These are phyloP conservation scores for Paramyrothecium sp. DNA, from an alignment of 2,329 filamentous ascomycete genomes.

Conservation along the genomic window DNA sequence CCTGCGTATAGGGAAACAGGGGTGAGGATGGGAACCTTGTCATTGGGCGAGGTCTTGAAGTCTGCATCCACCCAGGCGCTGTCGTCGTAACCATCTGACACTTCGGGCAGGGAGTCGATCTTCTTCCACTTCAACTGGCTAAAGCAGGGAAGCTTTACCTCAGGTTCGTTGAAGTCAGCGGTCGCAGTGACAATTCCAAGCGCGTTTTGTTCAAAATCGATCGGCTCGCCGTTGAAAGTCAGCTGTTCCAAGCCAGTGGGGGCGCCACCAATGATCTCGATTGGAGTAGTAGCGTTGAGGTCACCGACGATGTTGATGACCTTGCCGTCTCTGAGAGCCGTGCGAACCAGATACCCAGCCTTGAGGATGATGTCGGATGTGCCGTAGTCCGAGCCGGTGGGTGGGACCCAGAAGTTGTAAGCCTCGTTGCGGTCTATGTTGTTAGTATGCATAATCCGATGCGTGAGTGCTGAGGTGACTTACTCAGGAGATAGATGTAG, in stretches of 20 bases:
- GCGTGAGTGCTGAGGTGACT: conserved; percentile 16
- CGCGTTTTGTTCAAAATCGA: conserved; percentile 12
- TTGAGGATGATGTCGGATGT: conserved; percentile 18
- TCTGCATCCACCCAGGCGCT: conserved; percentile 40
- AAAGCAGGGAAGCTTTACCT: conserved; percentile 9
- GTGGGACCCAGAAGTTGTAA: conserved; percentile 21
- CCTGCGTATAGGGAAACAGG: conserved; percentile 62
- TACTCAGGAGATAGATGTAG: conserved; percentile 56
- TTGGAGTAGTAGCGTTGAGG: conserved; percentile 15
- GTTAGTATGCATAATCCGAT: conserved; percentile 6
- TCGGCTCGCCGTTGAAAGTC: conserved; percentile 13
- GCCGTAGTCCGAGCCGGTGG: conserved; percentile 10
- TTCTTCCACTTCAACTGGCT: conserved; percentile 16
- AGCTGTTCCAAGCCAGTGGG: conserved; percentile 10
- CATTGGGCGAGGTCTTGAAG: conserved; percentile 24
- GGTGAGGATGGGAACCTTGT: conserved; percentile 42
- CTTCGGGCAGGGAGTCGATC: conserved; percentile 18
- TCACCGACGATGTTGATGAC: conserved; percentile 17
- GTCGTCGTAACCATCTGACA: conserved; percentile 30
- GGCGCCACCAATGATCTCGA: conserved; percentile 19
- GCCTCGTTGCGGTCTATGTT: conserved; percentile 17
- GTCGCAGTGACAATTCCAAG: conserved; percentile 14
- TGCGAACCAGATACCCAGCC: conserved; percentile 19
- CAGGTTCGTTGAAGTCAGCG: conserved; percentile 11
- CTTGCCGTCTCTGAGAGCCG: conserved; percentile 9